Evolutionary conservation across 805 yeast genomes (phyloP), one percentile per base, ranked within the genome.

Genomic region (Candida ovalis): DNA sequence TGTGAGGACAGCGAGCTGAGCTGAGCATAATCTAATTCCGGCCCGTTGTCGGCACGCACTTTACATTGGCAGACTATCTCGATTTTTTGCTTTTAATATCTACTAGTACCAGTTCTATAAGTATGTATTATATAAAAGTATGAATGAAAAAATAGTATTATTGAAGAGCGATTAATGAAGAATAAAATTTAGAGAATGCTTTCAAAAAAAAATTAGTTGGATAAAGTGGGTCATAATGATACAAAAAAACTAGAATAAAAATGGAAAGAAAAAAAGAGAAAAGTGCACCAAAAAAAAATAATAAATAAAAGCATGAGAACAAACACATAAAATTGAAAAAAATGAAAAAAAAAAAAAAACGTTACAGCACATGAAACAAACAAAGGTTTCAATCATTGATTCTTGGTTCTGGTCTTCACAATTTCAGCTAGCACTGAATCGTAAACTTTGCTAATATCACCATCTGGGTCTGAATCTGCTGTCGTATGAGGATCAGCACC

Each of bases 361-460:
- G 17, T 17, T n/a, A 5, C 6, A 35, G 5, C 19, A 17, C 17
- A 5, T 13, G 18, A 40, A 3, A n/a, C 13, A 28, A 10, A 28
- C 22, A 17, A 8, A 38, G 10, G 5, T 23, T 27, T 9, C 21
- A 7, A 18, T 25, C 25, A n/a, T 10, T 1, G 24, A 24, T 10
- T 27, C n/a, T 28, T n/a, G 6, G 33, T 41, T 35, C 46, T 53
- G 5, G 44, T 49, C 22, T 47, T 46, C 9, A 57, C 53, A 30
- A 62, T 44, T 37, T 64, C 64, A 10, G 49, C 51, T 30, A 64
- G 47, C 30, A 63, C 58, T 3, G 49, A 48, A 46, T 64, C 64
- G 40, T 63, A 63, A 17, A 59, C 55, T 5, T 42, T 45, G 17
- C 28, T 45, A n/a, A 49, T 37, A n/a, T 35, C 39, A 4, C 39